phyloP scores from a whole-genome alignment of 805 yeast genomes.

The Wickerhamiella alocasiicola region DNA sequence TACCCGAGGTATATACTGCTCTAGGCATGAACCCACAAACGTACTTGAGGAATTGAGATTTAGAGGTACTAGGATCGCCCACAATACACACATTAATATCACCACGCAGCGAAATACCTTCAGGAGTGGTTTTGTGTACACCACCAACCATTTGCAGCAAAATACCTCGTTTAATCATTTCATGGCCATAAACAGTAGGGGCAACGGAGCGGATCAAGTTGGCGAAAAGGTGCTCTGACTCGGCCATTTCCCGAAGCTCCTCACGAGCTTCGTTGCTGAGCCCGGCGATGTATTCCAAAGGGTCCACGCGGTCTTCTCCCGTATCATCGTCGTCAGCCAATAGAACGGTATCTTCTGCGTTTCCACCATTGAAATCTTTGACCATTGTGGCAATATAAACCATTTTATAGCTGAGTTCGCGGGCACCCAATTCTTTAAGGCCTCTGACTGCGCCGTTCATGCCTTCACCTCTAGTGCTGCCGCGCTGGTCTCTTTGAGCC shows the following conservation, averaged over 20 bases:
- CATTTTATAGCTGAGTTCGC: conserved; percentile 83
- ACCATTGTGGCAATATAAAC: conserved; percentile 91
- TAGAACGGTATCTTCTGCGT: conserved; percentile 25
- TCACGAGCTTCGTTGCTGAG: conserved; percentile 70
- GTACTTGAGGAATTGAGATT: conserved; percentile 89
- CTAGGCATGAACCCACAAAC: conserved; percentile 86
- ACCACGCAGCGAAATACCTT: conserved; percentile 90
- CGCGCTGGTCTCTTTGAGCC: conserved; percentile 53
- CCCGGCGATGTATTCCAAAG: conserved; percentile 65
- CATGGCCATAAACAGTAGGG: conserved; percentile 95
- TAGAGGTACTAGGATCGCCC: conserved; percentile 96
- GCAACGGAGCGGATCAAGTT: conserved; percentile 81
- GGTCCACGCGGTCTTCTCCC: conserved; percentile 47
- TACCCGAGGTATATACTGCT: conserved; percentile 93
- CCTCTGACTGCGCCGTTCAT: conserved; percentile 81
- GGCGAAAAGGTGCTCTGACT: conserved; percentile 71
- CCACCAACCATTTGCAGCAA: conserved; percentile 85
- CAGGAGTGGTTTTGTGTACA: conserved; percentile 85
- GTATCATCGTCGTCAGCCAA: conserved; percentile 20
- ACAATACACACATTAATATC: conserved; percentile 93
- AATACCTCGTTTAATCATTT: conserved; percentile 82
- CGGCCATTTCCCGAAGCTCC: conserved; percentile 81
- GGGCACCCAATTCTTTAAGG: conserved; percentile 76
- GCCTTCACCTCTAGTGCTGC: conserved; percentile 50
- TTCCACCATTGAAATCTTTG: conserved; percentile 38